Percentiles rank a stretch among this genome's conserved stretches.
These are phyloP conservation scores for Fallopia convolvulus DNA, from an alignment of 148 eudicot species.

Conservation along the genomic window DNA sequence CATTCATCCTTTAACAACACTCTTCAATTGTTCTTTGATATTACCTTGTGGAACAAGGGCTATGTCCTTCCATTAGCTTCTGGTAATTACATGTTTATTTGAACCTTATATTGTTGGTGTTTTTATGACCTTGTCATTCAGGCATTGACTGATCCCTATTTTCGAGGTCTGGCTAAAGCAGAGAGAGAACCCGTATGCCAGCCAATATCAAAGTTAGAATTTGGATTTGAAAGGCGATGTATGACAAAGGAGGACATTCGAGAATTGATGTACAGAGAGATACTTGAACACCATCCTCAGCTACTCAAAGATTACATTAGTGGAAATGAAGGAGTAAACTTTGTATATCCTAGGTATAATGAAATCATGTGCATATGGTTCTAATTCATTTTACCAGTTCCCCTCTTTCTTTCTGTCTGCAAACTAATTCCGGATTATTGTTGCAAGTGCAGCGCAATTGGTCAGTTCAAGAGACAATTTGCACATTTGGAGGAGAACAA, in stretches of 20 bases:
- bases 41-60: neutral
- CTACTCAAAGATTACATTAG: conserved; percentile 13
- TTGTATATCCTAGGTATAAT: conserved; percentile 4
- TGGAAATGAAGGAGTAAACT: conserved; percentile 13
- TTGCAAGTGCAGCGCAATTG: conserved; percentile 11
- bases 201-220: conserved; percentile 11
- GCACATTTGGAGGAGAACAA: conserved; percentile 12
- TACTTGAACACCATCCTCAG: conserved; percentile 10
- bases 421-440: neutral
- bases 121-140: neutral
- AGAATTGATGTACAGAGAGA: conserved; percentile 12
- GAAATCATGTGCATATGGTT: neutral
- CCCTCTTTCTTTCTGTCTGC: neutral
- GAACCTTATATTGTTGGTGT: neutral
- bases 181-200: conserved; percentile 11
- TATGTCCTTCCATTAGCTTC: neutral
- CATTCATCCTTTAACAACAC: neutral
- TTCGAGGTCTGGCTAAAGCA: conserved; percentile 9
- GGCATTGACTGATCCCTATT: conserved; percentile 13
- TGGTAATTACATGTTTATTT: neutral
- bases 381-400: neutral
- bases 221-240: conserved; percentile 9
- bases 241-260: conserved; percentile 14
- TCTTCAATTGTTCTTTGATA: neutral
- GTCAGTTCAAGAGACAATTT: conserved; percentile 14